Conservation (phyloP, 2,329 filamentous ascomycete species). For the Tolypocladium album region DNA sequence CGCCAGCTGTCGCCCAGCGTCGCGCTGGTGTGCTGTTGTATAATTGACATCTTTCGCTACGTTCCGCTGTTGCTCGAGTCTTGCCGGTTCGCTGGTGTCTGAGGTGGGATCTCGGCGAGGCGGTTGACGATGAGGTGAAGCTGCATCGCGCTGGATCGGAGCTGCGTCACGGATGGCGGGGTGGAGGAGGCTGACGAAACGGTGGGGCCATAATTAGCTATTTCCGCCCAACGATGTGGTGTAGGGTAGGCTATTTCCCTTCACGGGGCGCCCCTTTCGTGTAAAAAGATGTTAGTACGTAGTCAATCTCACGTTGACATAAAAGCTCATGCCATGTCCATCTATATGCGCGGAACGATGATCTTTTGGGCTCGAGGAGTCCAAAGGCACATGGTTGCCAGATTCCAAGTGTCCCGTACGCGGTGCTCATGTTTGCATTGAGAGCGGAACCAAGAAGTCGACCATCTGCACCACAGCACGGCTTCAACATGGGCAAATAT, state of each 20-base stretch:
- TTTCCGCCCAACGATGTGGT: neutral
- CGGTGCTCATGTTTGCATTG: too few relatives aligned
- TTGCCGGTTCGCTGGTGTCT: neutral
- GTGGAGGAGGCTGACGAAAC: conserved; percentile 9
- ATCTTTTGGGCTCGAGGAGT: too few relatives aligned
- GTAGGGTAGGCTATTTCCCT: neutral
- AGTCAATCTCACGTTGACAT: too few relatives aligned
- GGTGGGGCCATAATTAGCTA: neutral
- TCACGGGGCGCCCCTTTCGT: too few relatives aligned
- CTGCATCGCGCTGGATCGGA: conserved; percentile 1
- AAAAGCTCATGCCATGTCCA: too few relatives aligned
- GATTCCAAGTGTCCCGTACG: too few relatives aligned
- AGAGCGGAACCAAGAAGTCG: too few relatives aligned
- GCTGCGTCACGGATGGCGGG: conserved; percentile 23
- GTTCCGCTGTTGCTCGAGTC: neutral
- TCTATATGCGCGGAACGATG: too few relatives aligned
- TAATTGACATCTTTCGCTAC: conserved; percentile 46
- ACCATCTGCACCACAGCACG: too few relatives aligned
- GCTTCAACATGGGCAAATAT: neutral
- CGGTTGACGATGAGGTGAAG: neutral
- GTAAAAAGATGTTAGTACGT: too few relatives aligned
- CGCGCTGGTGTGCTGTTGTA: conserved; percentile 51
- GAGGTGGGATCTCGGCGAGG: neutral
- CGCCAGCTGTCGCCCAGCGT: conserved; percentile 59
- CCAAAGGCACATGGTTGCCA: too few relatives aligned